Percentiles rank a stretch among this genome's conserved stretches.
phyloP scores from a whole-genome alignment of 2,329 filamentous ascomycete species.

The Meredithiella fracta region DNA sequence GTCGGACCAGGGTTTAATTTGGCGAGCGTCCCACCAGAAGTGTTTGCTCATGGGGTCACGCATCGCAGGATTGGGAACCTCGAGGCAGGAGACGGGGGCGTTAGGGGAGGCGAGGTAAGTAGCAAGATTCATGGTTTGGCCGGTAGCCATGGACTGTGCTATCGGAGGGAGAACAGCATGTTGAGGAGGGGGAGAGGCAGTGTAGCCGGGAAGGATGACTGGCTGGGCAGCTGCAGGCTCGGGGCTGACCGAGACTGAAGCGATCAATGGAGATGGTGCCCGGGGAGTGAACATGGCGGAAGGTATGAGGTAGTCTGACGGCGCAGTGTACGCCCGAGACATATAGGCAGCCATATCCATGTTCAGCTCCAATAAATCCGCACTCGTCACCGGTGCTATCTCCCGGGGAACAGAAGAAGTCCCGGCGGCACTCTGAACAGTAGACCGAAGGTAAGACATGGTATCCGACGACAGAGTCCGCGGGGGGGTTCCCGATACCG shows the following conservation, averaged over 20 bases:
- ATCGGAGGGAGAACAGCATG: constrained; percentile 14
- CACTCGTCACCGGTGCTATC: not conserved
- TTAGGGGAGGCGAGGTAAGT: constrained; percentile 65
- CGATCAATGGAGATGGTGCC: constrained; percentile 29
- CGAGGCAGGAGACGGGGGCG: constrained; percentile 67
- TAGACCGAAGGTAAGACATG: not conserved
- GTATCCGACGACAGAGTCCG: not conserved
- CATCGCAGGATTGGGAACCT: constrained; percentile 50
- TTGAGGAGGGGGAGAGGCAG: not conserved
- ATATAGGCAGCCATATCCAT: not conserved
- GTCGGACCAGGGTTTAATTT: constrained; percentile 64
- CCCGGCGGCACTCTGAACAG: not conserved
- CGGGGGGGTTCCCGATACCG: not conserved
- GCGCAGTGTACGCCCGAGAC: not conserved
- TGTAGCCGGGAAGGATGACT: not conserved
- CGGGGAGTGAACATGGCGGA: constrained; percentile 21
- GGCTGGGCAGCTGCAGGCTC: not conserved
- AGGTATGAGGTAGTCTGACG: constrained; percentile 5
- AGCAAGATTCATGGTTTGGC: constrained; percentile 39
- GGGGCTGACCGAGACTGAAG: not conserved
- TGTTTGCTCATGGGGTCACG: constrained; percentile 56
- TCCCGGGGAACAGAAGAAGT: not conserved
- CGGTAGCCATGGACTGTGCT: constrained; percentile 21
- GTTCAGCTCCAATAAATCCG: not conserved
- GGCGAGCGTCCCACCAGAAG: constrained; percentile 94